Evolutionary conservation across 371 early-diverging fungal species (phyloP).

Genomic region (Lichtheimia hyalospora): DNA sequence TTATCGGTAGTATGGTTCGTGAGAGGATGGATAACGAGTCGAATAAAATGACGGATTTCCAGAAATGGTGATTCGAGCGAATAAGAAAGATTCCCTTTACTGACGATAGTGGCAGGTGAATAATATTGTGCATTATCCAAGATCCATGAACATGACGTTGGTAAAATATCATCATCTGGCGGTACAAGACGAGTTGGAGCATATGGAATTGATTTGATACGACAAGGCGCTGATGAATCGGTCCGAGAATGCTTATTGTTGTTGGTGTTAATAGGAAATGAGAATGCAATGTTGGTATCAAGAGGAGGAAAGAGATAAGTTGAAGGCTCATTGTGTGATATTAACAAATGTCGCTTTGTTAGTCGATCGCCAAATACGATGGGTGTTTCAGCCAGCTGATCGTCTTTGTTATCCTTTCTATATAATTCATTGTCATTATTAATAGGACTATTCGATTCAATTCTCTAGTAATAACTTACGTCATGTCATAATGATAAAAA

Average conservation of each 20-base stretch:
- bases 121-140: conserved; percentile 7
- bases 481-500: conserved; percentile 17
- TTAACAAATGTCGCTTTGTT: conserved; percentile 21
- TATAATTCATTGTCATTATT: background rate
- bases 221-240: background rate
- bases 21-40: conserved; percentile 20
- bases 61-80: conserved; percentile 39
- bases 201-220: conserved; percentile 4
- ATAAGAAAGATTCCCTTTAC: conserved; percentile 13
- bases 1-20: background rate
- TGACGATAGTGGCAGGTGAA: conserved; percentile 10
- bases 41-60: conserved; percentile 26
- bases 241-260: background rate
- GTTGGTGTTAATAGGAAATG: conserved; percentile 26
- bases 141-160: background rate
- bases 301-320: conserved; percentile 33
- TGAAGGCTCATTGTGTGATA: conserved; percentile 18
- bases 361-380: conserved; percentile 6
- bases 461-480: background rate
- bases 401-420: background rate
- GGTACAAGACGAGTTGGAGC: background rate
- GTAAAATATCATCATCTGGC: background rate
- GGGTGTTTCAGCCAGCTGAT: background rate
- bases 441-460: background rate
- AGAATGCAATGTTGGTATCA: conserved; percentile 26